Base-by-base conservation (phyloP, 1,284 basidiomycete species). In the Lignosus rhinocerotis region DNA sequence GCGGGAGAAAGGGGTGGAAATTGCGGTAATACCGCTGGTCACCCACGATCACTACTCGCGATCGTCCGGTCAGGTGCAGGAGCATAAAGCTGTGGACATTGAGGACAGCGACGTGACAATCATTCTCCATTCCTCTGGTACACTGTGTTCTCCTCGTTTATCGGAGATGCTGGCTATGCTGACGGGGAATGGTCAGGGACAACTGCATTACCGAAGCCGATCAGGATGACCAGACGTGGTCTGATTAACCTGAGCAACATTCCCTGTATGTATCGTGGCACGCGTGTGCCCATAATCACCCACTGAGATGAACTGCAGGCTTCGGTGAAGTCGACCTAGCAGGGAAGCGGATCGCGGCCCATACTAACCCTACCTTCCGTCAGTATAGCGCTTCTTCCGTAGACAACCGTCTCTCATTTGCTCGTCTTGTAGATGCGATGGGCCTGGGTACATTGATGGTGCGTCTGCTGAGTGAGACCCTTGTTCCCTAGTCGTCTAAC, bases 51-150 rank as follows among this genome's bases (percentile, higher is more conserved):
- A 61, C 11, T 51, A 51, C 25, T 12, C 16, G 3, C 16, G 19
- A 12, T 25, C 31, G 16, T 0, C 49, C 12, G 34, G 21, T 6
- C 0, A 36, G 33, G 17, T 6, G 21, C 16, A 3, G 11, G 6
- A 7, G 7, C 14, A 39, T 11, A 10, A 16, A 0, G 17, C 44
- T 2, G 58, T 41, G 12, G 38, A 47, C 42, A 46, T 45, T 17
- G 46, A 21, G 6, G 41, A 50, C 12, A 49, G 65, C 34, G 55
- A 54, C 2, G 43, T 55, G 1, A 54, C 63, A 2, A n/a, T 66
- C 8, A 65, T 73, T 52, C 56, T 73, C n/a, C 76, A 76, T 63
- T 76, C 75, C 1, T 75, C 74, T 30, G 74, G 75, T 73, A 55
- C 16, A 58, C 39, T 33, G 25, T 1, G 41, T 16, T 33, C 43